Conservation (phyloP, 768 basidiomycete species). For the Boletus tomentosulus region DNA sequence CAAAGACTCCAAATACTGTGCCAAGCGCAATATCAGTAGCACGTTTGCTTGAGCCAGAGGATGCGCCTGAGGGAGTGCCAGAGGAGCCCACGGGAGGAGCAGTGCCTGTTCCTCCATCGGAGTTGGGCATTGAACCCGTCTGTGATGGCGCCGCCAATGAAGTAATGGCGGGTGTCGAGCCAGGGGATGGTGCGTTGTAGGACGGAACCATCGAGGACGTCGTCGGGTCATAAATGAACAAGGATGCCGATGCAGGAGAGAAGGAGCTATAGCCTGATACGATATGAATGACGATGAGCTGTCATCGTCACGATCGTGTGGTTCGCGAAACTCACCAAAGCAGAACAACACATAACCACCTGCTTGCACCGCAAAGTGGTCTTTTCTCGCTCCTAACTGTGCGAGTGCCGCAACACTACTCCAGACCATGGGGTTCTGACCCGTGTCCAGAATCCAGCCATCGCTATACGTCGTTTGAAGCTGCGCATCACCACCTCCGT, state of each 20-base stretch:
- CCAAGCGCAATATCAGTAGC: slow-evolving; percentile 57
- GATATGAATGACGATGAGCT: slow-evolving; percentile 24
- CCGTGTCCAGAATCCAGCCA: slow-evolving; percentile 69
- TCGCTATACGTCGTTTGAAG: slow-evolving; percentile 53
- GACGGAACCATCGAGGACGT: slow-evolving; percentile 39
- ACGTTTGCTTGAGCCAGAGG: slow-evolving; percentile 17
- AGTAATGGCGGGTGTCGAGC: slow-evolving; percentile 25
- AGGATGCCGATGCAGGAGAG: slow-evolving; percentile 41
- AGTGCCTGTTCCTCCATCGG: slow-evolving; percentile 8
- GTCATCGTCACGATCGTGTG: background rate
- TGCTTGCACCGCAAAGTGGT: slow-evolving; percentile 67
- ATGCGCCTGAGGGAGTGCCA: slow-evolving; percentile 11
- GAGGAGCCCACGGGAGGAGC: slow-evolving; percentile 7
- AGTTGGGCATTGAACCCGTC: slow-evolving; percentile 20
- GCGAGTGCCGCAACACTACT: slow-evolving; percentile 44
- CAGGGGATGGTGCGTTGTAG: slow-evolving; percentile 34
- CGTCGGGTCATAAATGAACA: slow-evolving; percentile 49
- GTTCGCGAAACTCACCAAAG: slow-evolving; percentile 53
- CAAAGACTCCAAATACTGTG: slow-evolving; percentile 56
- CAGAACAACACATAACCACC: slow-evolving; percentile 68
- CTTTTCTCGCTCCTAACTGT: slow-evolving; percentile 59
- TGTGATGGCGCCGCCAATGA: slow-evolving; percentile 36
- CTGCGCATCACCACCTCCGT: slow-evolving; percentile 67
- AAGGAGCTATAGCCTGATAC: slow-evolving; percentile 30
- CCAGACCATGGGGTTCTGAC: slow-evolving; percentile 58